Percentiles rank a stretch among this genome's conserved stretches.
Evolutionary conservation across 2,329 filamentous ascomycete genomes (phyloP).

Genomic region (Intubia oerlemansii): DNA sequence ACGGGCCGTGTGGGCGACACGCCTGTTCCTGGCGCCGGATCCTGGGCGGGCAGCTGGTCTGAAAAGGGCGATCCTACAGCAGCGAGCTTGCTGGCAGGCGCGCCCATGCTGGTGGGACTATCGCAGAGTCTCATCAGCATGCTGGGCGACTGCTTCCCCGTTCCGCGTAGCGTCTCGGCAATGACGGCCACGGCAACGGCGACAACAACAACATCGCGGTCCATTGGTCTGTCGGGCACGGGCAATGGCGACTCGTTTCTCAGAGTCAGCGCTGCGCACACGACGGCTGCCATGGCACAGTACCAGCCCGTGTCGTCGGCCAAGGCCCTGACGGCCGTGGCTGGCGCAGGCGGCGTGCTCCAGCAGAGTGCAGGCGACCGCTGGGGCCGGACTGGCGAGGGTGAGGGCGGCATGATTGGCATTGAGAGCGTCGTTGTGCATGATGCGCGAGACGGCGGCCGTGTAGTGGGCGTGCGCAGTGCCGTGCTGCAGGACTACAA

Average conservation of each 20-base stretch:
- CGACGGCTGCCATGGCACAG: conserved; percentile 49
- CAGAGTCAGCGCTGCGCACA: conserved; percentile 47
- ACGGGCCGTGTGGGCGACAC: conserved; percentile 75
- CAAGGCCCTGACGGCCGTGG: conserved; percentile 39
- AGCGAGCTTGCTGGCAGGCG: conserved; percentile 7
- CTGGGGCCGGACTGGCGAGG: conserved; percentile 56
- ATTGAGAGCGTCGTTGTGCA: conserved; percentile 37
- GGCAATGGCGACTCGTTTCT: conserved; percentile 84
- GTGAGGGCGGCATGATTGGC: conserved; percentile 70
- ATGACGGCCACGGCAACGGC: background rate
- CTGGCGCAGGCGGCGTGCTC: conserved; percentile 52
- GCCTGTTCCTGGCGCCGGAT: conserved; percentile 63
- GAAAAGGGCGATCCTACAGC: conserved; percentile 22
- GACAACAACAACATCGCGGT: conserved; percentile 16
- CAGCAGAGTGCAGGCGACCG: conserved; percentile 51
- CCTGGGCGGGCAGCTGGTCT: conserved; percentile 74
- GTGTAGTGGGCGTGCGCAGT: conserved; percentile 18
- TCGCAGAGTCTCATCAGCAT: conserved; percentile 22
- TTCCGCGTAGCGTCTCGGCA: conserved; percentile 11
- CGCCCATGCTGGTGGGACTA: conserved; percentile 16
- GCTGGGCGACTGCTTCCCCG: conserved; percentile 38
- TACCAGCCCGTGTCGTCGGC: conserved; percentile 33
- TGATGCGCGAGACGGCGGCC: conserved; percentile 21
- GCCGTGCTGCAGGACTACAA: conserved; percentile 60
- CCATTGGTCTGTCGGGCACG: conserved; percentile 48